Evolutionary conservation across 2,329 filamentous ascomycete species (phyloP).

Genomic region (Biscogniauxia mediterranea): DNA sequence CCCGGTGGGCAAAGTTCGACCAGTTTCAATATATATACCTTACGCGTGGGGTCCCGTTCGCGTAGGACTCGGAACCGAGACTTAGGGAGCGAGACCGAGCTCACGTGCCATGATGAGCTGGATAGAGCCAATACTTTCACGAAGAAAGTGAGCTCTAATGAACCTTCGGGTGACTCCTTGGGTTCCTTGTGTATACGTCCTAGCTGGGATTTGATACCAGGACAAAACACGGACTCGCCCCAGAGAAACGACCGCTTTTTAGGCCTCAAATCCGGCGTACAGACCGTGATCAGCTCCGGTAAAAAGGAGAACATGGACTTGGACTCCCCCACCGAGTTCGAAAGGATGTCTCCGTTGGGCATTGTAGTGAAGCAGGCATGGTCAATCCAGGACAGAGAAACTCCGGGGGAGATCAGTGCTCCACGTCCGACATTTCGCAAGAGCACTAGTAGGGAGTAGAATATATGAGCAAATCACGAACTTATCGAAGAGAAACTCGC

Average conservation of each 20-base stretch:
- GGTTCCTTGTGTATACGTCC: background rate
- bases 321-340: conserved; percentile 4
- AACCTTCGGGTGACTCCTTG: background rate
- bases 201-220: conserved; percentile 6
- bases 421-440: background rate
- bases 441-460: background rate
- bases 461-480: background rate
- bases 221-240: conserved; percentile 5
- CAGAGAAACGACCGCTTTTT: conserved; percentile 16
- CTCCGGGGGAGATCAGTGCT: background rate
- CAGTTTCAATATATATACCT: conserved; percentile 10
- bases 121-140: conserved; percentile 2
- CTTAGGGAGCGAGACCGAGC: conserved; percentile 21
- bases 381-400: conserved; percentile 19
- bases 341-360: conserved; percentile 1
- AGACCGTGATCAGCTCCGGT: conserved; percentile 21
- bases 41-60: conserved; percentile 7
- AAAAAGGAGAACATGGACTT: conserved; percentile 18
- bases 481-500: background rate
- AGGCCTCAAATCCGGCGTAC: conserved; percentile 19
- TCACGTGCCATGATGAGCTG: conserved; percentile 10
- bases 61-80: conserved; percentile 10
- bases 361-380: conserved; percentile 25
- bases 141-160: background rate
- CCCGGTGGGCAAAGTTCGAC: conserved; percentile 2